Evolutionary conservation across 2,329 filamentous ascomycete genomes (phyloP), one percentile per base, ranked within the genome.

Genomic region (Penicillium italicum): DNA sequence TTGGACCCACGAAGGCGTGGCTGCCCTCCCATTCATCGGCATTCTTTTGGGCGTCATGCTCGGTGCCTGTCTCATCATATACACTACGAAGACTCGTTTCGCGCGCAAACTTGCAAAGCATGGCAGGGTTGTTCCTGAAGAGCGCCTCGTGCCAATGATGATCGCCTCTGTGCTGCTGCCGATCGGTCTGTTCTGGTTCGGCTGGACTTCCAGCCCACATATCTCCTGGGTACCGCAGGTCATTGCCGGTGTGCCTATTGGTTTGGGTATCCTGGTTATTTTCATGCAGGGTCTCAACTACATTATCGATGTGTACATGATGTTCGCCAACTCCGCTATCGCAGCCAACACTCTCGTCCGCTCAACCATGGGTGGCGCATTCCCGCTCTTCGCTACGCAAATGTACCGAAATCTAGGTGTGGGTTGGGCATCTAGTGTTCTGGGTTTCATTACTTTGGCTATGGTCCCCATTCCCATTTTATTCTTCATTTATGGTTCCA

Each of bases 121-220:
- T 36, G 69, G 70, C 40, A 60, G 53, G 16, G 68, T 76, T 58
- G 56, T 74, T 3, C 66, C 66, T 2, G 79, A 80, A 62, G 74
- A 76, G 59, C 72, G 77, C 44, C 70, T 81, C 1, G 67, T 76
- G 0, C 75, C 77, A 4, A 77, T 79, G 74, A 76, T 80, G 50
- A 49, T 78, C 22, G 76, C 73, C 16, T 74, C 72, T 0, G 59
- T 76, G 9, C 54, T 77, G 4, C 64, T 81, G 4, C 77, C 78
- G 1, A 65, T 70, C 52, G 77, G 79, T 48, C 66, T 80, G n/a
- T 80, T 80, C 63, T 78, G 76, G 74, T 80, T 79, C 55, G 77
- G 73, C 5, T 82, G 80, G 79, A 74, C 74, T 0, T 76, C 76
- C 0, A 74, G 66, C 50, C 70, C 70, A 1, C 41, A 69, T 24